These are phyloP conservation scores for Arabidopsis lyrata DNA, from an alignment of 441 rosid species.

Conservation along the genomic window DNA sequence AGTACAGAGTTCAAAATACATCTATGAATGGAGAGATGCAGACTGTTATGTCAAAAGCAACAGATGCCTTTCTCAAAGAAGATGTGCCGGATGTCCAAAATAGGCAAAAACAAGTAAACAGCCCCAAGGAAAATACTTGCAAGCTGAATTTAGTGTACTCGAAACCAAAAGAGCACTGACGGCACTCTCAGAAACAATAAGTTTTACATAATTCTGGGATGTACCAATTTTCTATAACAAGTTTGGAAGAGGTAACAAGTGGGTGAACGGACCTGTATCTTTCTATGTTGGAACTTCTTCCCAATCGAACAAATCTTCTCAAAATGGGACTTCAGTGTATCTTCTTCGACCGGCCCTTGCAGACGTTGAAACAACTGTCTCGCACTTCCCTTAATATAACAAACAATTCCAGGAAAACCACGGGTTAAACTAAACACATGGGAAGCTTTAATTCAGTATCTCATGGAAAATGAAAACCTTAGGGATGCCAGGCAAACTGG, in stretches of 20 bases:
- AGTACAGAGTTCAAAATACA: not conserved
- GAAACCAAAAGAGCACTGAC: slow-evolving; percentile 20
- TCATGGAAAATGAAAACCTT: slow-evolving; percentile 57
- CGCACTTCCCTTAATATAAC: slow-evolving; percentile 91
- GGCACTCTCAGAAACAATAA: not conserved
- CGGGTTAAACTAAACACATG: slow-evolving; percentile 32
- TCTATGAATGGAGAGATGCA: slow-evolving; percentile 20
- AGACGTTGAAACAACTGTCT: slow-evolving; percentile 95
- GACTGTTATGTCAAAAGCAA: not conserved
- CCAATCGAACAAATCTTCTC: slow-evolving; percentile 84
- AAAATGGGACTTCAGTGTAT: slow-evolving; percentile 93
- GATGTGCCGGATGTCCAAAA: slow-evolving; percentile 1
- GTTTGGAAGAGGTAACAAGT: slow-evolving; percentile 19
- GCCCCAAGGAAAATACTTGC: not conserved
- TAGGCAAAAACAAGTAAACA: slow-evolving; percentile 17
- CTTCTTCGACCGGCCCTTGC: slow-evolving; percentile 99
- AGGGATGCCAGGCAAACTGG: slow-evolving; percentile 99
- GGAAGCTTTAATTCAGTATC: slow-evolving; percentile 16
- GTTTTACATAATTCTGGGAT: not conserved
- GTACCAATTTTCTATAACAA: slow-evolving; percentile 14
- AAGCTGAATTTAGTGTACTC: slow-evolving; percentile 10
- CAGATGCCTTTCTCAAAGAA: slow-evolving; percentile 1
- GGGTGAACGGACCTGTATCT: slow-evolving; percentile 71
- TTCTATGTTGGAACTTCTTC: slow-evolving; percentile 65
- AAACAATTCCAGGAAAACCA: slow-evolving; percentile 38